These are phyloP conservation scores for Endocladia muricata DNA, from an alignment of 31 red algal species.

Conservation along the genomic window DNA sequence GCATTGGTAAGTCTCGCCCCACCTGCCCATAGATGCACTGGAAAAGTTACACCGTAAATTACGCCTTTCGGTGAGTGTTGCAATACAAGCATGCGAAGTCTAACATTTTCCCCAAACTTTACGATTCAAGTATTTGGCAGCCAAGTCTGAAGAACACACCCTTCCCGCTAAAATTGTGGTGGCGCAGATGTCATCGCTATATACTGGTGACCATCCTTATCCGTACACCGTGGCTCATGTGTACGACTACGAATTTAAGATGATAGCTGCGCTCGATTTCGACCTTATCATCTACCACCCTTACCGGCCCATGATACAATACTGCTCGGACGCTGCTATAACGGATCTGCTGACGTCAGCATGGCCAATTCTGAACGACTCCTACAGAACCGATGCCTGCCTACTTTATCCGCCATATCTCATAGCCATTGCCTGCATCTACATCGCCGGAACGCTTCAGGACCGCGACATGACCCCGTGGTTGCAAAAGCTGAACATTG, in stretches of 20 bases:
- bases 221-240: slow-evolving; percentile 79
- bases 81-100: not conserved
- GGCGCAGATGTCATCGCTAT: slow-evolving; percentile 48
- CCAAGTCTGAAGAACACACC: slow-evolving; percentile 83
- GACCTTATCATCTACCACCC: slow-evolving; percentile 83
- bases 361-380: slow-evolving; percentile 86
- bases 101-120: not conserved
- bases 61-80: not conserved
- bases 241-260: slow-evolving; percentile 75
- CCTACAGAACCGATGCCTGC: slow-evolving; percentile 65
- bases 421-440: slow-evolving; percentile 64
- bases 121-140: slow-evolving; percentile 58
- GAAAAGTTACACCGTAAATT: not conserved
- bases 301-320: slow-evolving; percentile 73
- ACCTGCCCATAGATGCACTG: not conserved
- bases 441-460: slow-evolving; percentile 68
- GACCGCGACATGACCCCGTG: slow-evolving; percentile 70
- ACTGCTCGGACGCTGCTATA: slow-evolving; percentile 59
- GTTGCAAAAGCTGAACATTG: slow-evolving; percentile 57
- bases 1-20: slow-evolving; percentile 47
- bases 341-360: slow-evolving; percentile 60
- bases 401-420: slow-evolving; percentile 75
- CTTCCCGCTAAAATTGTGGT: slow-evolving; percentile 77
- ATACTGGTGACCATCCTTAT: slow-evolving; percentile 64
- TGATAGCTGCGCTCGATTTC: slow-evolving; percentile 74